Conservation (phyloP, 805 yeast species). For the Sugiyamaella smithiae region DNA sequence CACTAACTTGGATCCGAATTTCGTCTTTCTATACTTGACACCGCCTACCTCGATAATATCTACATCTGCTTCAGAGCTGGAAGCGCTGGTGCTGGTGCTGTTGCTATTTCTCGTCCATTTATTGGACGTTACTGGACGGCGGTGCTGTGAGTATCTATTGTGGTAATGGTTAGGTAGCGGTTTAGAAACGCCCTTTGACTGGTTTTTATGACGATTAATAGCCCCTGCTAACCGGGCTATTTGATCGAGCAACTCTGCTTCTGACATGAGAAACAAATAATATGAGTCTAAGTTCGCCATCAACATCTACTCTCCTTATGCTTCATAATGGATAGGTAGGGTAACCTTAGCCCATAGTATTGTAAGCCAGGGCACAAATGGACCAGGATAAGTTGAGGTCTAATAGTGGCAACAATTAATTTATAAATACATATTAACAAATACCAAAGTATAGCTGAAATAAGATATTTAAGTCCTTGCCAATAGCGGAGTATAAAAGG, state of each 20-base stretch:
- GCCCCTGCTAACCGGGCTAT: slow-evolving; percentile 29
- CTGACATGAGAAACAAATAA: slow-evolving; percentile 17
- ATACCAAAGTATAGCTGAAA: too few species aligned
- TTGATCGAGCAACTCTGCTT: slow-evolving; percentile 22
- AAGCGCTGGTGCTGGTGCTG: not conserved
- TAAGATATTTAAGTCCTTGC: too few species aligned
- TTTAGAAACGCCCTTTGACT: not conserved
- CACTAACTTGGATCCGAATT: slow-evolving; percentile 27
- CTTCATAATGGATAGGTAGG: too few species aligned
- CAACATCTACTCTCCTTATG: too few species aligned
- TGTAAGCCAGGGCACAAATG: too few species aligned
- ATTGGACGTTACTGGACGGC: too few species aligned
- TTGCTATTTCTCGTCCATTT: not conserved
- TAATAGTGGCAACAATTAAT: too few species aligned
- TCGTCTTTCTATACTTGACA: slow-evolving; percentile 22
- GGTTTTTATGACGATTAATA: slow-evolving; percentile 25
- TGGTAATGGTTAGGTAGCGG: not conserved
- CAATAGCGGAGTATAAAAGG: too few species aligned
- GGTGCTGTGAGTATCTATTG: not conserved
- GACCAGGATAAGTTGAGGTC: too few species aligned
- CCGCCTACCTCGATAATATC: slow-evolving; percentile 26
- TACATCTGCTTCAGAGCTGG: not conserved
- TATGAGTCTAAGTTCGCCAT: too few species aligned
- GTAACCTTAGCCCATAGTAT: too few species aligned
- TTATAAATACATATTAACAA: too few species aligned